These are phyloP conservation scores for Aspergillus aculeatus DNA, from an alignment of 2,329 filamentous ascomycete genomes.

Conservation along the genomic window DNA sequence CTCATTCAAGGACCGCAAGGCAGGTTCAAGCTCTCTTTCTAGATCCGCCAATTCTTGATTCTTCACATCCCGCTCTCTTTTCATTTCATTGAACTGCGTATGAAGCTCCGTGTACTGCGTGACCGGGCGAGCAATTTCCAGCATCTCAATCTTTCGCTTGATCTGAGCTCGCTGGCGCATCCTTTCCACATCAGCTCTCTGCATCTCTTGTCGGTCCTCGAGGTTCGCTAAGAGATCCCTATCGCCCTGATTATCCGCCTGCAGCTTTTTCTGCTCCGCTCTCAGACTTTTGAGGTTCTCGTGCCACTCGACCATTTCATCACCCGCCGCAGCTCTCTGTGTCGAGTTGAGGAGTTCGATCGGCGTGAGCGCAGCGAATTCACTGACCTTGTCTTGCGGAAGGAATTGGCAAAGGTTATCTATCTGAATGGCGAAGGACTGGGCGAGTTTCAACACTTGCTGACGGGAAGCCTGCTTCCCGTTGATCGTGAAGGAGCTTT, in stretches of 20 bases:
- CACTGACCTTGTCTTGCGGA: constrained; percentile 91
- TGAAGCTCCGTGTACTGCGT: constrained; percentile 62
- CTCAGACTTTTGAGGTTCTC: constrained; percentile 69
- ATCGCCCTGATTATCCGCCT: constrained; percentile 58
- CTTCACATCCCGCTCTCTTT: constrained; percentile 55
- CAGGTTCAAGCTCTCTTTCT: constrained; percentile 63
- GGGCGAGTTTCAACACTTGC: constrained; percentile 65
- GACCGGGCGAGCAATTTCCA: constrained; percentile 66
- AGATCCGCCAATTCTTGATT: constrained; percentile 59
- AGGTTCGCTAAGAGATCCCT: constrained; percentile 64
- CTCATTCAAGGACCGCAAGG: constrained; percentile 64
- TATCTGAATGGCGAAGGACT: constrained; percentile 81
- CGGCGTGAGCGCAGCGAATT: constrained; percentile 82
- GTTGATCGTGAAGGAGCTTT: constrained; percentile 75
- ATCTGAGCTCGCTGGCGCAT: constrained; percentile 72
- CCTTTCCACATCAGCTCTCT: constrained; percentile 79
- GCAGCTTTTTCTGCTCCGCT: constrained; percentile 64
- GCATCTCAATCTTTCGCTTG: constrained; percentile 60
- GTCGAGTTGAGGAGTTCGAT: constrained; percentile 82
- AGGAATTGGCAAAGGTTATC: constrained; percentile 98
- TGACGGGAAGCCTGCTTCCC: constrained; percentile 61
- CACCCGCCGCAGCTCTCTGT: constrained; percentile 79
- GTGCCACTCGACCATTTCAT: constrained; percentile 78
- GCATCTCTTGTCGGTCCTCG: constrained; percentile 69
- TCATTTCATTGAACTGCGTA: constrained; percentile 52